Evolutionary conservation across 805 yeast species (phyloP), one percentile per base, ranked within the genome.

Genomic region (Saturnispora bothae): DNA sequence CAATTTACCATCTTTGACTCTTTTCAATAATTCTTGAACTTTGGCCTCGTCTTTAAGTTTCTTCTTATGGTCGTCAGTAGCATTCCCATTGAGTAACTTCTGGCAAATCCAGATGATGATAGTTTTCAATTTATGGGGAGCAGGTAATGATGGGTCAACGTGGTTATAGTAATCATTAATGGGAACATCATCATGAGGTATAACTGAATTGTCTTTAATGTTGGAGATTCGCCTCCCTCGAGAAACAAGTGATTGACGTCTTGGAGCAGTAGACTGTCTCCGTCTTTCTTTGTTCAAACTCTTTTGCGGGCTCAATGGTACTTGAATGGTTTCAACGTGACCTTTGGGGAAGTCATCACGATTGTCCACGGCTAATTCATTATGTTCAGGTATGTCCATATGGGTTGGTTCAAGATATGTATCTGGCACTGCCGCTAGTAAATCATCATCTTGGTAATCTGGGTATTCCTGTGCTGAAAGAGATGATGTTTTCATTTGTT

Each of bases 221-320:
- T 86, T 77, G 50, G 83, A 80, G 2, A 77, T 71, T 21, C 92
- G 57, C 48, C 78, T 78, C 6, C 92, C 92, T 25, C 92, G 61
- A 38, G 70, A 68, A 28, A 67, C 53, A 45, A 76, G 57, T 1
- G 81, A 73, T 1, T 73, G 51, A 37, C 80, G 52, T 46, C 81
- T 41, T 8, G 38, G 33, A 38, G 15, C 26, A 26, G 4, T 26
- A 34, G 28, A 22, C n/a, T n/a, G n/a, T 33, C 32, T 29, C 12
- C 10, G 23, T n/a, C 16, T 28, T 20, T 15, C 19, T 22, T 13
- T 22, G 25, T 16, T 21, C 25, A 15, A 8, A 14, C 8, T 28
- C 5, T 13, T 28, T 14, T 14, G 8, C 9, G n/a, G 38, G 8
- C 36, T 39, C n/a, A 44, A 32, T 27, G 47, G 45, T n/a, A 42